Evolutionary conservation across 2,329 filamentous ascomycete species (phyloP).

Genomic region (Ilyonectria sp.): DNA sequence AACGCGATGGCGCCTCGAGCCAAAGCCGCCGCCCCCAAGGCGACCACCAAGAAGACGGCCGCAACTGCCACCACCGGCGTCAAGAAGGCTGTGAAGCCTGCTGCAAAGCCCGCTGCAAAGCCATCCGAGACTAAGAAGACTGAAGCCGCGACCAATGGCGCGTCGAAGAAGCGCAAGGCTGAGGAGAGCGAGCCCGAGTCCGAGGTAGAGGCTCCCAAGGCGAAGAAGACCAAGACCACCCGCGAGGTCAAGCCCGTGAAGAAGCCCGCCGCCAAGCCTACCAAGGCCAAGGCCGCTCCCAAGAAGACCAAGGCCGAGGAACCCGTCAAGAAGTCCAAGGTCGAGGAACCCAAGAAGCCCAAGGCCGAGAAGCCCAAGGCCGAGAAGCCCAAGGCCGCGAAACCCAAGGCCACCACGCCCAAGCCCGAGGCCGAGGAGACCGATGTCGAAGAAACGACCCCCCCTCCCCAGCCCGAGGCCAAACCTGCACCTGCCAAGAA

Average conservation of each 20-base stretch:
- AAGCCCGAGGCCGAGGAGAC: conserved; percentile 67
- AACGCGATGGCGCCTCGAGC: conserved; percentile 53
- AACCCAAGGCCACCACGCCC: conserved; percentile 50
- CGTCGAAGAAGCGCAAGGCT: conserved; percentile 49
- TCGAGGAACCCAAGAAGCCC: conserved; percentile 39
- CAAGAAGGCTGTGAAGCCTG: conserved; percentile 45
- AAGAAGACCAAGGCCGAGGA: conserved; percentile 41
- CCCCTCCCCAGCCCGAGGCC: conserved; percentile 36
- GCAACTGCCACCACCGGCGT: conserved; percentile 36
- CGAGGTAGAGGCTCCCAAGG: conserved; percentile 46
- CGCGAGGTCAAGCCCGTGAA: conserved; percentile 48
- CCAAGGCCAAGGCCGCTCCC: conserved; percentile 38
- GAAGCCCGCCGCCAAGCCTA: conserved; percentile 45
- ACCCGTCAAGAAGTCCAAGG: conserved; percentile 38
- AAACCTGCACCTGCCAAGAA: conserved; percentile 40
- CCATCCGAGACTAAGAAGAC: conserved; percentile 40
- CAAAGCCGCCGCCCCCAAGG: conserved; percentile 47
- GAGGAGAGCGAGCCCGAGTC: conserved; percentile 49
- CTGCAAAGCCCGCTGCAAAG: conserved; percentile 37
- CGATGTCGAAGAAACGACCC: conserved; percentile 57
- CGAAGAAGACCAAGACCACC: conserved; percentile 48
- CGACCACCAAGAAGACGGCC: conserved; percentile 47
- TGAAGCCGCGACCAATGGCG: conserved; percentile 43
- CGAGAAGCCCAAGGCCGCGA: conserved; percentile 40
- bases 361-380: conserved; percentile 36